Evolutionary conservation across 163 green algal genomes (phyloP), one percentile per base, ranked within the genome.

Genomic region (Coccomyxa subellipsoidea): DNA sequence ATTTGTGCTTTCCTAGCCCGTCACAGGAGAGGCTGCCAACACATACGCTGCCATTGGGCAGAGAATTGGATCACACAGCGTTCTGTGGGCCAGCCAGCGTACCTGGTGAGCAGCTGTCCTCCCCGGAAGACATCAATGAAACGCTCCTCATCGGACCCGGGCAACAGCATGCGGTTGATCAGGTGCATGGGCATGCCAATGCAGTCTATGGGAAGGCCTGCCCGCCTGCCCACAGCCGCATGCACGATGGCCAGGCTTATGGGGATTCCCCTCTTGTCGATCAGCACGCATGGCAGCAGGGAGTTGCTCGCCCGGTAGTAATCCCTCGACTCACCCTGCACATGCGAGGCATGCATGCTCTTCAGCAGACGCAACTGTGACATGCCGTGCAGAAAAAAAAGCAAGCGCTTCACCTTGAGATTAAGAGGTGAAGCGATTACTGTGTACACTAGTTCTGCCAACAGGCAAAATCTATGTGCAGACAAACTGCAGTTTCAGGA

Each of bases 171-270:
- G 34, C 66, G 76, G 81, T 81, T 86, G 53, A 92, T 82, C 21
- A 92, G 84, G 32, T 90, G 86, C 86, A 90, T 89, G 72, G 88
- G 88, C 82, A 90, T 85, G 54, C 85, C 85, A 36, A 92, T 70
- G 35, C 87, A 71, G 25, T 79, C 12, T 29, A 92, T 69, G 21
- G 53, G 77, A 40, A 92, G 82, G 21, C 86, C 88, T 6, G 83
- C 86, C 0, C 88, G 69, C 4, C 75, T 47, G 27, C 80, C 88
- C 38, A 92, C 86, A 66, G 85, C 85, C 9, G 83, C 83, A 54
- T 90, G 82, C 37, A 92, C 32, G 8, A 89, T 54, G 0, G 83
- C 86, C 9, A 92, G 80, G 72, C 59, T 84, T 59, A 92, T 90
- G 34, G 88, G 88, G 83, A 90, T 90, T 71, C 88, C 88, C 75